A percentile compares a stretch with the other conserved stretches of the same genome.
Evolutionary conservation across 768 basidiomycete genomes (phyloP).

Genomic region (Hortiboletus flavorubellus): DNA sequence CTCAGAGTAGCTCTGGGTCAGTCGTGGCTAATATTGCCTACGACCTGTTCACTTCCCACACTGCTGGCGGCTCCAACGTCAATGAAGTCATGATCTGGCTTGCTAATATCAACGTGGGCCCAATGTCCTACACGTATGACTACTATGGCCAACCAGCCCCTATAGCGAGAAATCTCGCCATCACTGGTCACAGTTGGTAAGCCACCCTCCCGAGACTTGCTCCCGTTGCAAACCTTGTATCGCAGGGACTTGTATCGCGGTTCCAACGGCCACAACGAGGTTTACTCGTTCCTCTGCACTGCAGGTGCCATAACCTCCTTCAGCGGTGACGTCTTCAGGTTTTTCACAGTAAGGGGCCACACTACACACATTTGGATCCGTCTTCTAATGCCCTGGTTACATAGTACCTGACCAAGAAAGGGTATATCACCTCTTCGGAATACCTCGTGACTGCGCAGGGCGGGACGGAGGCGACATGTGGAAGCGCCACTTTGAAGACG

Average conservation of each 20-base stretch:
- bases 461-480: slow-evolving; percentile 61
- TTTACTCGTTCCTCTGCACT: slow-evolving; percentile 47
- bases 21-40: slow-evolving; percentile 57
- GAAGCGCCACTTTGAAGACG: slow-evolving; percentile 54
- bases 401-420: slow-evolving; percentile 52
- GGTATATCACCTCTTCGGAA: slow-evolving; percentile 47
- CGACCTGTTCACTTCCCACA: slow-evolving; percentile 59
- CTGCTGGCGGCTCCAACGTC: slow-evolving; percentile 43
- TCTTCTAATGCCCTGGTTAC: background rate
- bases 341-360: slow-evolving; percentile 42
- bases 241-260: slow-evolving; percentile 54
- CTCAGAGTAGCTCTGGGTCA: slow-evolving; percentile 37
- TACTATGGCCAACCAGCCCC: slow-evolving; percentile 45
- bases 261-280: slow-evolving; percentile 50
- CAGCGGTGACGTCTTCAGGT: slow-evolving; percentile 49
- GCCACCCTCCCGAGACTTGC: background rate
- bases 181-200: slow-evolving; percentile 53
- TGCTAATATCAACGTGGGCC: slow-evolving; percentile 52
- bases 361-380: background rate
- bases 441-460: slow-evolving; percentile 58
- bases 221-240: background rate
- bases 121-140: slow-evolving; percentile 51
- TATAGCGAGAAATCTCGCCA: slow-evolving; percentile 36
- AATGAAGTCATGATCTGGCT: slow-evolving; percentile 67
- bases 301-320: slow-evolving; percentile 43